Conservation (phyloP, 345 rosid genomes). For the Hibiscus syriacus region DNA sequence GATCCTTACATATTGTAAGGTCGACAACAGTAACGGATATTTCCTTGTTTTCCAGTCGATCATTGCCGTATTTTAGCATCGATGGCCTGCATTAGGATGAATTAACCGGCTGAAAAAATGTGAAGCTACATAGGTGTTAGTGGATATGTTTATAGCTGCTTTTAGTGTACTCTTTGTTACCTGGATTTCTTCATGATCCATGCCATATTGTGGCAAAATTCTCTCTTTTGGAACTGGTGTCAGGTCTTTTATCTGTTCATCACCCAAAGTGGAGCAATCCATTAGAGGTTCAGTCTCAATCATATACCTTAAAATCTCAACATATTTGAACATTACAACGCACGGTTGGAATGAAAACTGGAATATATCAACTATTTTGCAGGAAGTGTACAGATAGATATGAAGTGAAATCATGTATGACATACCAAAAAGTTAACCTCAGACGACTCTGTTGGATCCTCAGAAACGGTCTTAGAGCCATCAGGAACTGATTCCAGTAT, state of each 20-base stretch:
- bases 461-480: conserved; percentile 12
- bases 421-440: conserved; percentile 41
- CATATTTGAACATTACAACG: too few species aligned
- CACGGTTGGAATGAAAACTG: too few species aligned
- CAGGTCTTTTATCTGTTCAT: conserved; percentile 55
- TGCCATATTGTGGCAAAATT: conserved; percentile 19
- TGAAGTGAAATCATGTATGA: background rate
- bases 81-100: conserved; percentile 37
- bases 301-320: background rate
- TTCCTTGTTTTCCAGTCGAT: conserved; percentile 79
- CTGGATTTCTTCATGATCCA: conserved; percentile 36
- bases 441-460: conserved; percentile 44
- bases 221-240: conserved; percentile 27
- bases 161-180: conserved; percentile 24
- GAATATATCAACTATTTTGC: background rate
- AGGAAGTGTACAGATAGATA: background rate
- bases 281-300: conserved; percentile 7
- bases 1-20: conserved; percentile 72
- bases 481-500: background rate
- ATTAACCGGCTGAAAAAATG: conserved; percentile 1
- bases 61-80: conserved; percentile 63
- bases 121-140: background rate
- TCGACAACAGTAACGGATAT: conserved; percentile 80
- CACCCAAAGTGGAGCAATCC: conserved; percentile 1
- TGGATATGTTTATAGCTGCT: background rate